Evolutionary conservation across 2,329 filamentous ascomycete genomes (phyloP), one percentile per base, ranked within the genome.

Genomic region (Fusarium illudens): DNA sequence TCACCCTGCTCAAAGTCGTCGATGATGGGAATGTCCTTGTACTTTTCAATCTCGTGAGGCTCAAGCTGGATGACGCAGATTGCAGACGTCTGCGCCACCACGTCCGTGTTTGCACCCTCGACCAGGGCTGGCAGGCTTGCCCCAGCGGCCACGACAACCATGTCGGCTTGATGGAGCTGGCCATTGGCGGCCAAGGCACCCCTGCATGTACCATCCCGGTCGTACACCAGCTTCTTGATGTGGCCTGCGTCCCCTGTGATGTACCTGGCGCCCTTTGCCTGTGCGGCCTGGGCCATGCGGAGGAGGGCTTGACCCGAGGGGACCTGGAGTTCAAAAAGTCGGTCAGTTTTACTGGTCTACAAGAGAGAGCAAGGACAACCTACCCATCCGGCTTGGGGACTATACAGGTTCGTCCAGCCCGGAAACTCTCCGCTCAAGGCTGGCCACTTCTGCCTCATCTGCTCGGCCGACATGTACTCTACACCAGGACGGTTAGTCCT

Each of bases 101-200:
- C 86, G 46, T 89, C 84, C 30, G 87, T 88, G 37, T 85, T 83
- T 0, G 91, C 80, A 72, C 69, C 69, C 1, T 91, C 87, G 57
- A 92, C 79, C 37, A 92, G 81, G 15, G 84, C 83, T 0, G 86
- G 82, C 10, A 87, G 88, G 86, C 89, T 91, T 20, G 90, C 89
- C 17, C 90, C 90, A 5, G 89, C 85, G 3, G 90, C 88, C 4
- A 92, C 80, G 42, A 92, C 80, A 27, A 88, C 86, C 7, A 90
- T 78, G 65, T 88, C 86, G 9, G 89, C 89, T 3, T 76, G 76
- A 22, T 91, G 68, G 12, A 77, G 79, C 4, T 77, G 76, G 1
- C 82, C 83, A 59, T 84, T 79, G 3, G 72, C 72, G 17, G 90
- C 77, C 9, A 80, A 77, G 9, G 84, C 87, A n/a, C 87, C 88